Evolutionary conservation across 306 rosid species (phyloP), one percentile per base, ranked within the genome.

Genomic region (Vigna nakashimae): DNA sequence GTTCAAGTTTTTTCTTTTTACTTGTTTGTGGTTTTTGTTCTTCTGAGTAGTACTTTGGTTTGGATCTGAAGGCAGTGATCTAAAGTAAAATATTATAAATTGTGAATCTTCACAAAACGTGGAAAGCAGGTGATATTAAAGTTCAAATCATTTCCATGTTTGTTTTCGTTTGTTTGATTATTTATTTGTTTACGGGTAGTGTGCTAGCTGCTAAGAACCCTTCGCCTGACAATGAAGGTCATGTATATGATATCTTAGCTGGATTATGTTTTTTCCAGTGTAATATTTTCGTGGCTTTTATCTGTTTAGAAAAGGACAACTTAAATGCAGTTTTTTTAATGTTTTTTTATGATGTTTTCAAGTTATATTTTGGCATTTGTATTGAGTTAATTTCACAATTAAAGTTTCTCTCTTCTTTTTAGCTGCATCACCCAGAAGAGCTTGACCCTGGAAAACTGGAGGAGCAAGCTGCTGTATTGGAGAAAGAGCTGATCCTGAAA

Each of bases 401-500:
- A 43, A 79, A 62, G 48, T 74, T 43, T 58, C 13, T 43, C 26
- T 71, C 38, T 11, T 55, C 28, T 11, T 56, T 70, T 65, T 65
- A 65, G 79, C 86, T 20, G 74, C 80, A 49, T 34, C 36, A 45
- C 13, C 6, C 14, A 9, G 71, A 77, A 71, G 84, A 79, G 71
- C 48, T 71, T 65, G 89, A 82, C 53, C 9, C 84, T 43, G 77
- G 17, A 59, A 82, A 82, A 46, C 64, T 85, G 59, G 82, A 82
- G 70, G 86, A 82, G 50, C 77, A 86, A 34, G 78, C 86, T 17
- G 28, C 28, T 26, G 56, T 32, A 2, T 17, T 86, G 71, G 86
- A 85, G 78, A 85, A 85, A 82, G 89, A 82, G 49, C 62, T 85
- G 51, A 79, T 75, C 9, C 15, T 85, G 40, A 85, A 85, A 71